A percentile compares a stretch with the other conserved stretches of the same genome.
Conservation (phyloP, 192 early-diverging fungal species). For the Gryganskiella cystojenkinii region DNA sequence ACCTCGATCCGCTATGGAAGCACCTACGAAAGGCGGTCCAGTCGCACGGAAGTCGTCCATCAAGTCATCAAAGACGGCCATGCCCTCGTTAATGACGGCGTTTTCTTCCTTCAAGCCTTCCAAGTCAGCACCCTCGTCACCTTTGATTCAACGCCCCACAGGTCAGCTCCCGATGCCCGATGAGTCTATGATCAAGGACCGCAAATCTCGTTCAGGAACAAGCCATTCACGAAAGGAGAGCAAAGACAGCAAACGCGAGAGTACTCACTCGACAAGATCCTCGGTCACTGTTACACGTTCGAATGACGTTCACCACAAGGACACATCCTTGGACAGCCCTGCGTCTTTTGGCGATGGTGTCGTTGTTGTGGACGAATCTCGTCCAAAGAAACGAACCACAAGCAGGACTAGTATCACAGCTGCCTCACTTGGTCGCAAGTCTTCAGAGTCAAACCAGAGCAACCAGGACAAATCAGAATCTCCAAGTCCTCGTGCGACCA, state of each 20-base stretch:
- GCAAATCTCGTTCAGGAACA: background rate
- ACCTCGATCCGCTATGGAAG: background rate
- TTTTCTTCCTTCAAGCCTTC: conserved; percentile 48
- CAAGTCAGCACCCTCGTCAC: conserved; percentile 35
- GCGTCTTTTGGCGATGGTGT: conserved; percentile 34
- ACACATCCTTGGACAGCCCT: background rate
- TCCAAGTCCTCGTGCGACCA: conserved; percentile 8
- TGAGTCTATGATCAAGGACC: background rate
- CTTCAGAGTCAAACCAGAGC: conserved; percentile 21
- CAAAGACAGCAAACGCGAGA: conserved; percentile 10
- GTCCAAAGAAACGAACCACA: conserved; percentile 45
- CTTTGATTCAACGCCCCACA: conserved; percentile 9
- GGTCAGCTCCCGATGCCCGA: background rate
- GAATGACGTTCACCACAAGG: background rate
- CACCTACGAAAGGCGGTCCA: conserved; percentile 5
- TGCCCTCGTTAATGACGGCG: conserved; percentile 50
- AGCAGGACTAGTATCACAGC: conserved; percentile 51
- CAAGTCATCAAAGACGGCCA: conserved; percentile 47
- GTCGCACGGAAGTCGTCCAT: conserved; percentile 34
- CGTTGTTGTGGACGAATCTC: conserved; percentile 29
- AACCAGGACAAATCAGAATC: conserved; percentile 24
- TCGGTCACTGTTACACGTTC: too few species aligned
- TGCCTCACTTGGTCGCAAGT: conserved; percentile 32
- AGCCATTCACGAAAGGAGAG: background rate
- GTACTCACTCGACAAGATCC: background rate